Base-by-base conservation (phyloP, 805 yeast species). In the Candida nemodendra region DNA sequence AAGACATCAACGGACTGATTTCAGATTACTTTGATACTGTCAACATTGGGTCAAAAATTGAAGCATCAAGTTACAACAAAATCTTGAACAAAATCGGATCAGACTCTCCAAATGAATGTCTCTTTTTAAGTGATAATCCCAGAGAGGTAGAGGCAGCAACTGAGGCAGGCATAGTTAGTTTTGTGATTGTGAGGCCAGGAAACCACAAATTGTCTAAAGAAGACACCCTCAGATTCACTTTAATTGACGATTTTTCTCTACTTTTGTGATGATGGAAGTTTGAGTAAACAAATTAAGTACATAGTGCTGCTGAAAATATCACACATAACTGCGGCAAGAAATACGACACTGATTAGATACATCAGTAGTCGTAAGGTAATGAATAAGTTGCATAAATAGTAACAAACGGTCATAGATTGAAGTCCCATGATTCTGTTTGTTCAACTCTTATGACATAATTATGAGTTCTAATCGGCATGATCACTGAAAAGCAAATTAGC, bases 401-500 rank as follows among this genome's bases (percentile, higher is more conserved):
- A n/a, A n/a, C n/a, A n/a, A n/a, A n/a, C n/a, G n/a, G n/a, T n/a
- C n/a, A n/a, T n/a, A n/a, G n/a, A n/a, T n/a, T n/a, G n/a, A n/a
- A n/a, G n/a, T n/a, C n/a, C n/a, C n/a, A n/a, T n/a, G n/a, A n/a
- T n/a, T n/a, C n/a, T n/a, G n/a, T n/a, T n/a, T n/a, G n/a, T n/a
- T n/a, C n/a, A n/a, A n/a, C n/a, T n/a, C n/a, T n/a, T n/a, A n/a
- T n/a, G n/a, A n/a, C n/a, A n/a, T n/a, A 21, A 21, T 8, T 21
- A 8, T 21, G 7, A 21, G 24, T 7, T 21, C 24, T 43, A 54
- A 26, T 59, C 65, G 35, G 65, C 64, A 41, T 74, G 76, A 44
- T 76, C 82, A 56, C 73, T 75, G 56, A 93, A 85, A 52, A 93
- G 71, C 57, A 88, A 78, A 67, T 93, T 93, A 16, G 98, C 99